Percentiles rank a stretch among this genome's conserved stretches.
Evolutionary conservation across 2,329 filamentous ascomycete species (phyloP).

Genomic region (Xylariaceae sp.): DNA sequence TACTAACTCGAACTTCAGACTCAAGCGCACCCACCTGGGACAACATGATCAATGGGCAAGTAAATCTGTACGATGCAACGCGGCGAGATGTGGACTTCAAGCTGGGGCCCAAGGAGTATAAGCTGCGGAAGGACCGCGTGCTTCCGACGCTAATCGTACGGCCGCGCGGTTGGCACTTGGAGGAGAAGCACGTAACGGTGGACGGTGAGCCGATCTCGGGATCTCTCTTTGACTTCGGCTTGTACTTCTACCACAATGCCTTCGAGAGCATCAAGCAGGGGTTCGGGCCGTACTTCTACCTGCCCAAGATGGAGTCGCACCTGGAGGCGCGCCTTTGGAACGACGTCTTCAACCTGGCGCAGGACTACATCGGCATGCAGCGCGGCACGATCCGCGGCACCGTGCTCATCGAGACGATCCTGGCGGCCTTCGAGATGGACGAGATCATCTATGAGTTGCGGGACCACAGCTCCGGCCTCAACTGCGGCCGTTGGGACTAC

Average conservation of each 20-base stretch:
- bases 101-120: conserved; percentile 93
- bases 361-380: conserved; percentile 88
- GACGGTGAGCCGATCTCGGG: conserved; percentile 94
- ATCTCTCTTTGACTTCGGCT: conserved; percentile 92
- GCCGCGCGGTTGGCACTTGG: conserved; percentile 95
- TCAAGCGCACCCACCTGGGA: conserved; percentile 97
- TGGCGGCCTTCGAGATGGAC: conserved; percentile 99
- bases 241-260: conserved; percentile 99
- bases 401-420: conserved; percentile 96
- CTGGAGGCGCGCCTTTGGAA: conserved; percentile 98
- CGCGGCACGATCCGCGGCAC: conserved; percentile 93
- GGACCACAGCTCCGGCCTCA: conserved; percentile 93
- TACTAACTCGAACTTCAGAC: conserved; percentile 56
- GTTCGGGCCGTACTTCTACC: conserved; percentile 93
- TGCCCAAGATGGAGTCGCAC: conserved; percentile 97
- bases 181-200: conserved; percentile 97
- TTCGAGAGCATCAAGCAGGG: conserved; percentile 83
- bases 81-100: conserved; percentile 95
- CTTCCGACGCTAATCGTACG: conserved; percentile 90
- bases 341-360: conserved; percentile 92
- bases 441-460: conserved; percentile 99
- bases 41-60: conserved; percentile 98
- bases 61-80: conserved; percentile 96
- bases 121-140: conserved; percentile 86
- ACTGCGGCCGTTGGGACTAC: conserved; percentile 99